Evolutionary conservation across 116 monocot species (phyloP).

Genomic region (Papilionanthe hybrid): DNA sequence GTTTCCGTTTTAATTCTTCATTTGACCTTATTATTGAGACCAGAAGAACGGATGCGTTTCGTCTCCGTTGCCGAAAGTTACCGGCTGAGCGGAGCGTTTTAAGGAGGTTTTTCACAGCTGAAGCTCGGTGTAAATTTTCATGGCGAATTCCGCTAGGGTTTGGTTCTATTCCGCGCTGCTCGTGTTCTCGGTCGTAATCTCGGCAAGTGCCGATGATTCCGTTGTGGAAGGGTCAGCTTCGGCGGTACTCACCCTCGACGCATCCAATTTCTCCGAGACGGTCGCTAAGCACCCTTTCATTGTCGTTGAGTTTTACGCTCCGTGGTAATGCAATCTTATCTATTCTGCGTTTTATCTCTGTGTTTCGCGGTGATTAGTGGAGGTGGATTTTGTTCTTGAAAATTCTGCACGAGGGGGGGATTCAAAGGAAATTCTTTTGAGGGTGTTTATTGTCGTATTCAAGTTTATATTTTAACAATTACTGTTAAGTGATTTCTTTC

Average conservation of each 20-base stretch:
- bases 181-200: conserved; percentile 18
- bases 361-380: background rate
- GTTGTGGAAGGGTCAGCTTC: conserved; percentile 18
- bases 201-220: conserved; percentile 14
- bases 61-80: background rate
- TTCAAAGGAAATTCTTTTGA: background rate
- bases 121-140: background rate
- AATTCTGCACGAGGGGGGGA: background rate
- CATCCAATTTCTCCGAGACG: conserved; percentile 61
- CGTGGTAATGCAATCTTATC: conserved; percentile 50
- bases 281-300: conserved; percentile 73
- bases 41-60: background rate
- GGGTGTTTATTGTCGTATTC: background rate
- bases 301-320: conserved; percentile 96
- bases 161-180: conserved; percentile 26
- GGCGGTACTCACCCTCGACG: conserved; percentile 82
- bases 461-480: background rate
- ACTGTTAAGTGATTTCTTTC: background rate
- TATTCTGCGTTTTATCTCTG: background rate
- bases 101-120: background rate
- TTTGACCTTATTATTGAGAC: background rate
- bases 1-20: background rate
- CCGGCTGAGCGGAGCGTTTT: background rate
- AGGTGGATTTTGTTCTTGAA: background rate
- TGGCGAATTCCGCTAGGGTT: conserved; percentile 39